Evolutionary conservation across 192 early-diverging fungal genomes (phyloP).

Genomic region (Rhizophlyctis rosea): DNA sequence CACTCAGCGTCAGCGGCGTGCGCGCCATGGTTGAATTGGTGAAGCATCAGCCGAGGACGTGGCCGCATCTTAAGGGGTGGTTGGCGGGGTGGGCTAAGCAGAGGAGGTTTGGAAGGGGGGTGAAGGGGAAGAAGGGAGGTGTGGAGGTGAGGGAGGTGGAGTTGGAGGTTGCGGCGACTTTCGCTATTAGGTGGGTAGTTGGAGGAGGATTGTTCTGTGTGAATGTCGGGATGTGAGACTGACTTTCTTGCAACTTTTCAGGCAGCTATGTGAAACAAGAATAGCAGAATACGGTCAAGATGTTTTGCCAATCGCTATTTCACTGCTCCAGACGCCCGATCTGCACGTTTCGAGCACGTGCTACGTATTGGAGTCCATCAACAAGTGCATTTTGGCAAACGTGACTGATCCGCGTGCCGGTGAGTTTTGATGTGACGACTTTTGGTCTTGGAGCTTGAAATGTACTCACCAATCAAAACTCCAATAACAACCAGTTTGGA

Average conservation of each 20-base stretch:
- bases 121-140: slow-evolving; percentile 1
- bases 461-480: neutral
- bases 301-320: slow-evolving; percentile 13
- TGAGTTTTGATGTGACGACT: neutral
- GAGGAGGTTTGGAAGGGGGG: slow-evolving; percentile 18
- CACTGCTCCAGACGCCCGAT: slow-evolving; percentile 9
- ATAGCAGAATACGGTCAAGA: slow-evolving; percentile 21
- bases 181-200: slow-evolving; percentile 5
- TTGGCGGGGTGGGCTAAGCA: slow-evolving; percentile 12
- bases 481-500: slow-evolving; percentile 6
- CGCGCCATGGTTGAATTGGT: slow-evolving; percentile 18
- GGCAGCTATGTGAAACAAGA: slow-evolving; percentile 7
- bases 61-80: slow-evolving; percentile 19
- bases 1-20: slow-evolving; percentile 10
- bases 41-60: slow-evolving; percentile 21
- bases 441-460: neutral
- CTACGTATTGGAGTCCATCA: slow-evolving; percentile 16
- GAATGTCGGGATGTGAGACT: no score
- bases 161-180: slow-evolving; percentile 13
- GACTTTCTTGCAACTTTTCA: slow-evolving; percentile 4
- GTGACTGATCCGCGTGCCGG: slow-evolving; percentile 25
- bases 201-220: no score
- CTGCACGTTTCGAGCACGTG: slow-evolving; percentile 3
- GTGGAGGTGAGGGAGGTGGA: slow-evolving; percentile 15
- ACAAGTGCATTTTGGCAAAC: slow-evolving; percentile 14